Evolutionary conservation across 2,329 filamentous ascomycete species (phyloP), one percentile per base, ranked within the genome.

Genomic region (Penicillium sp.): DNA sequence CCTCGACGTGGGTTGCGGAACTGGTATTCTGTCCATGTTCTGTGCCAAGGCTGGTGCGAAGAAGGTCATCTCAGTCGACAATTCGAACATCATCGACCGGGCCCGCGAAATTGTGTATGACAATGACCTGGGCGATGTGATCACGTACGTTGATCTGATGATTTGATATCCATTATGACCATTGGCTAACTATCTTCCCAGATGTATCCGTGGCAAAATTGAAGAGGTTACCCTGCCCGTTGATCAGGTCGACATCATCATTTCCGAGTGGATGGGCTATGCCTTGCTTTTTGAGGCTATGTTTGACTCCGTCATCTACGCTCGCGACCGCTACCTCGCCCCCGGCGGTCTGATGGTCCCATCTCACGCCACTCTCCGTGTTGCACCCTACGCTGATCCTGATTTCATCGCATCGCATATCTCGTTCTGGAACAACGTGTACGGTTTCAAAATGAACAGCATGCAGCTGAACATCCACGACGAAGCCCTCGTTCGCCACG

Each of bases 261-360:
- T 98, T 62, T 96, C 91, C 61, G 93, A 98, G 77, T 98, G 93
- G 93, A 98, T 98, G 93, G 93, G 93, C 33, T 98, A 98, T 75
- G 91, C 89, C 65, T 84, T 97, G 19, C 84, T 97, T 6, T 98
- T 96, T 76, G 93, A 98, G 78, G 92, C 93, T 58, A 98, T 98
- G 93, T 87, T 98, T 30, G 92, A 95, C 65, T 96, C 92, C 52
- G 92, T 98, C 25, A 84, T 98, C 54, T 94, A 87, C 72, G 94
- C 94, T 46, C 85, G 93, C 63, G 93, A 98, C 78, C 87, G 86
- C 68, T 97, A 97, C 76, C 86, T 98, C 26, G 87, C 85, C 61
- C 86, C 89, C 0, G 89, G 87, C 58, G 93, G 93, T 16, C 82
- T 97, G 55, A 88, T 98, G 80, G 90, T 95, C 2, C 94, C 94